Percentiles rank a stretch among this genome's conserved stretches.
phyloP scores from a whole-genome alignment of 352 stramenopile genomes.

The Pythium oligandrum region DNA sequence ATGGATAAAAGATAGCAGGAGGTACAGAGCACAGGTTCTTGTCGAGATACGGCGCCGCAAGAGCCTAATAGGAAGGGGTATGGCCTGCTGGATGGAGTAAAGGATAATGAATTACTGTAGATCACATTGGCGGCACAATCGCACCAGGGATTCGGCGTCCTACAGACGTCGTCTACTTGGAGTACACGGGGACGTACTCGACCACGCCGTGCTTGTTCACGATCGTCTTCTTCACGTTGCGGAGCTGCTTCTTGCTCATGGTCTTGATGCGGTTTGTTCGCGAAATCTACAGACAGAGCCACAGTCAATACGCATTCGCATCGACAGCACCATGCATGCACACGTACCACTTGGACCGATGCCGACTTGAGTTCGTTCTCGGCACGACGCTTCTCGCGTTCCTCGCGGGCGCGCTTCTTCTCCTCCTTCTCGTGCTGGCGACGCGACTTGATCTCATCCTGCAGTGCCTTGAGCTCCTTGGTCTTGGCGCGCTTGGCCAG shows the following conservation, averaged over 20 bases:
- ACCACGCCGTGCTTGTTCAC: slow-evolving; percentile 90
- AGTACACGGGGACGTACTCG: slow-evolving; percentile 85
- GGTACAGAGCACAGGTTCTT: too few relatives aligned
- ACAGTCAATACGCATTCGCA: slow-evolving; percentile 5
- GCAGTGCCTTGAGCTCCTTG: slow-evolving; percentile 80
- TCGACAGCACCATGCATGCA: background rate
- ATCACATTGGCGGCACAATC: too few relatives aligned
- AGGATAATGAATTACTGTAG: too few relatives aligned
- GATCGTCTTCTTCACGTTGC: slow-evolving; percentile 89
- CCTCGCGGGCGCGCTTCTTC: slow-evolving; percentile 72
- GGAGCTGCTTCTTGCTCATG: slow-evolving; percentile 92
- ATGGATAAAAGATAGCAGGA: too few relatives aligned
- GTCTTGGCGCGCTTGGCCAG: slow-evolving; percentile 66
- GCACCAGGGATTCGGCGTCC: too few relatives aligned
- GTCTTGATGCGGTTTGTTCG: slow-evolving; percentile 86
- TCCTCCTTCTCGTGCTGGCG: slow-evolving; percentile 69
- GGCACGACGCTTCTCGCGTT: slow-evolving; percentile 83
- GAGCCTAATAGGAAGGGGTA: too few relatives aligned
- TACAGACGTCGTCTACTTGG: slow-evolving; percentile 39
- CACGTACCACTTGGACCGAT: slow-evolving; percentile 78
- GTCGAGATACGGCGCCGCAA: too few relatives aligned
- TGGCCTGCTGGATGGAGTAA: too few relatives aligned
- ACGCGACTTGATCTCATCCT: slow-evolving; percentile 76
- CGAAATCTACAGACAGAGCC: slow-evolving; percentile 48
- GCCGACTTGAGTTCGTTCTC: slow-evolving; percentile 90